Conservation (phyloP, 1,284 basidiomycete species). For the Sporisorium sorghi region DNA sequence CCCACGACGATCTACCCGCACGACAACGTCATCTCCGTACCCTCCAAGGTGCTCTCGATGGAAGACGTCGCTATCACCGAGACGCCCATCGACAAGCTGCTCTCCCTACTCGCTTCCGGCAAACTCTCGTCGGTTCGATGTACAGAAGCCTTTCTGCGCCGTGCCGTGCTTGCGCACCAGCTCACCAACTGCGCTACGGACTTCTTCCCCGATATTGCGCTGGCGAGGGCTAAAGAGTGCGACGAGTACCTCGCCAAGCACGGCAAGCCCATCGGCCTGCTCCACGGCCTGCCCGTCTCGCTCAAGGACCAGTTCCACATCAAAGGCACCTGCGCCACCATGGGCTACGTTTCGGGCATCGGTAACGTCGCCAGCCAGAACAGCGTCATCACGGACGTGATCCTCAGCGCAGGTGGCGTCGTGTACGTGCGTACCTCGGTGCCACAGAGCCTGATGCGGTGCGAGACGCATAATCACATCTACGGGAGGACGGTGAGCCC, state of each 20-base stretch:
- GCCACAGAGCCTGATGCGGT: constrained; percentile 83
- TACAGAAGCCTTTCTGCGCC: constrained; percentile 42
- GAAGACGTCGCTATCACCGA: constrained; percentile 48
- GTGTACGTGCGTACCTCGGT: constrained; percentile 84
- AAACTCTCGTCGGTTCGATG: constrained; percentile 35
- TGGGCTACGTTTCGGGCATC: constrained; percentile 77
- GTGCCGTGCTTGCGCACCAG: constrained; percentile 48
- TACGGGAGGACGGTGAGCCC: constrained; percentile 83
- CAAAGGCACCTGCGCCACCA: constrained; percentile 76
- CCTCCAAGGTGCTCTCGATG: constrained; percentile 29
- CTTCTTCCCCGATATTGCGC: constrained; percentile 73
- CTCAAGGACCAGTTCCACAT: constrained; percentile 77
- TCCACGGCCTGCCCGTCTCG: constrained; percentile 77
- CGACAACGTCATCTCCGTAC: constrained; percentile 27
- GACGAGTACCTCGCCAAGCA: constrained; percentile 77
- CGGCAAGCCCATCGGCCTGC: constrained; percentile 75
- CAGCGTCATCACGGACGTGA: constrained; percentile 71
- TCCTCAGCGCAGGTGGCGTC: constrained; percentile 80
- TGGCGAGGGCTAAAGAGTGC: constrained; percentile 75
- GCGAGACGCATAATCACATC: constrained; percentile 84
- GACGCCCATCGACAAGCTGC: constrained; percentile 34
- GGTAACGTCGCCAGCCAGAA: constrained; percentile 5
- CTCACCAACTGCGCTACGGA: constrained; percentile 49
- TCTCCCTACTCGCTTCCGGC: constrained; percentile 27
- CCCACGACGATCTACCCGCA: constrained; percentile 36